These are phyloP conservation scores for Begonia masoniana DNA, from an alignment of 306 rosid genomes.

Conservation along the genomic window DNA sequence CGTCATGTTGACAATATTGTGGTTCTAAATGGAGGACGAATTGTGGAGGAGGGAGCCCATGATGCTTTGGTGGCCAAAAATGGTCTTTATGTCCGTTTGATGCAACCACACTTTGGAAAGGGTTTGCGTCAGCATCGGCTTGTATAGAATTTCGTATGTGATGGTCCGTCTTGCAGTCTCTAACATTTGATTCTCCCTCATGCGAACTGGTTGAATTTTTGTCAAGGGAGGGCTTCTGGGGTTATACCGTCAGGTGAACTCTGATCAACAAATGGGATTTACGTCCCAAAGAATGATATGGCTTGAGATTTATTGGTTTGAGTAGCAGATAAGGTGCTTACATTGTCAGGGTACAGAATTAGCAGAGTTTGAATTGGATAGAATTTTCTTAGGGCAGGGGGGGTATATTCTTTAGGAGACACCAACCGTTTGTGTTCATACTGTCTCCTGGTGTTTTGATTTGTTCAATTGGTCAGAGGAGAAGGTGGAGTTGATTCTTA, in stretches of 20 bases:
- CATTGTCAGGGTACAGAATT: too few relatives aligned
- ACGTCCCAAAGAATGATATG: constrained; percentile 11
- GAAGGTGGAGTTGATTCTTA: constrained; percentile 34
- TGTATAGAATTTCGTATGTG: constrained; percentile 28
- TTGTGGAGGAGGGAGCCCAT: constrained; percentile 89
- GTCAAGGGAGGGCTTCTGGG: constrained; percentile 17
- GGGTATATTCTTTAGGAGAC: constrained; percentile 79
- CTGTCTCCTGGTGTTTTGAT: constrained; percentile 59
- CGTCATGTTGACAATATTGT: constrained; percentile 94
- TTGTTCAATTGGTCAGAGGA: constrained; percentile 30
- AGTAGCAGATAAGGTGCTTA: constrained; percentile 13
- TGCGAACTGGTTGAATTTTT: constrained; percentile 17
- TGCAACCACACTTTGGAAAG: constrained; percentile 99
- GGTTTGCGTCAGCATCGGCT: constrained; percentile 88
- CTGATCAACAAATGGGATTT: constrained; percentile 5
- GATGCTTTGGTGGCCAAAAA: constrained; percentile 75
- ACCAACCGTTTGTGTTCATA: constrained; percentile 11
- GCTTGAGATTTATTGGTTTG: constrained; percentile 18
- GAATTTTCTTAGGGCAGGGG: constrained; percentile 28
- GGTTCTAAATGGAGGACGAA: constrained; percentile 96
- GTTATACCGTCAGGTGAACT: constrained; percentile 17
- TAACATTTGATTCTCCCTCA: constrained; percentile 22
- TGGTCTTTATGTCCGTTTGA: constrained; percentile 84
- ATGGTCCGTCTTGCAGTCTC: constrained; percentile 7
- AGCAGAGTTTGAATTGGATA: constrained; percentile 10